Evolutionary conservation across 1,139 yeast species (phyloP).

Genomic region (Nematodospora anomalae): DNA sequence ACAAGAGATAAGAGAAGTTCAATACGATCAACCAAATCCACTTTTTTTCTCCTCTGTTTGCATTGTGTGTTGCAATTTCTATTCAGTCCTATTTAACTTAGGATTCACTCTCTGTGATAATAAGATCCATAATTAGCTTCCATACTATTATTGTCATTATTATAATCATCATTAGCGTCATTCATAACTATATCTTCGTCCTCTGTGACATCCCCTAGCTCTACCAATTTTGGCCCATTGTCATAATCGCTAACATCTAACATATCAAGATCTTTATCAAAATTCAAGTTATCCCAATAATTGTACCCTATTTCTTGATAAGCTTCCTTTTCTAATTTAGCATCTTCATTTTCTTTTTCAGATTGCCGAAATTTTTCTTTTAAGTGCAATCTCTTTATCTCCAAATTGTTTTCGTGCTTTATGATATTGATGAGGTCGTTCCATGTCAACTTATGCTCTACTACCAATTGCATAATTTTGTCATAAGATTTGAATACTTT

Average conservation of each 20-base stretch:
- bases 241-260: slow-evolving; percentile 22
- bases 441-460: slow-evolving; percentile 21
- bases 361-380: slow-evolving; percentile 13
- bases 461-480: slow-evolving; percentile 25
- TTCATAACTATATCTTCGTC: slow-evolving; percentile 15
- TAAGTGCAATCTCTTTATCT: slow-evolving; percentile 19
- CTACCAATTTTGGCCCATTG: slow-evolving; percentile 16
- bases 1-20: slow-evolving; percentile 2
- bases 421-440: slow-evolving; percentile 28
- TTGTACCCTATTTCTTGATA: slow-evolving; percentile 28
- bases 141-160: neutral
- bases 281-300: slow-evolving; percentile 38
- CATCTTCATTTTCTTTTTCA: slow-evolving; percentile 13
- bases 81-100: neutral
- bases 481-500: slow-evolving; percentile 24
- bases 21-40: neutral
- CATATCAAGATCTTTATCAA: slow-evolving; percentile 33
- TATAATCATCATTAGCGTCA: no score
- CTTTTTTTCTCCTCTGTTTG: slow-evolving; percentile 1
- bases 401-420: slow-evolving; percentile 28
- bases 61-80: slow-evolving; percentile 2
- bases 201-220: slow-evolving; percentile 25
- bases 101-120: neutral
- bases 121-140: slow-evolving; percentile 28
- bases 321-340: slow-evolving; percentile 19